These are phyloP conservation scores for Maudiozyma saulgeensis DNA, from an alignment of 805 yeast species.

Conservation along the genomic window DNA sequence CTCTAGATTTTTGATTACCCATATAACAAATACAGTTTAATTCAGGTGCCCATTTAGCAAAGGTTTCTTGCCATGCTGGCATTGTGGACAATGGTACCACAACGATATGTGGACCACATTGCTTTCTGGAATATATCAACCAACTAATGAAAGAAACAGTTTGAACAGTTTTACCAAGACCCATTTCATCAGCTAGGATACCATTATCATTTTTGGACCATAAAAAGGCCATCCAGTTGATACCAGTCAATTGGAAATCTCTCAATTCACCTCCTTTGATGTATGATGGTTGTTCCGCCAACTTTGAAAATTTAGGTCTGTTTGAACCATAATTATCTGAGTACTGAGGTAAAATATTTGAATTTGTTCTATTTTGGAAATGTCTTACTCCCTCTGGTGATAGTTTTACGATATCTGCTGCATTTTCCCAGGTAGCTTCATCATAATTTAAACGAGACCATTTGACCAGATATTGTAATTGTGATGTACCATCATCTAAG, in stretches of 20 bases:
- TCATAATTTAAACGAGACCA: constrained; percentile 93
- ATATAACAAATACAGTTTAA: constrained; percentile 84
- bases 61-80: constrained; percentile 99
- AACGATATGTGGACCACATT: constrained; percentile 93
- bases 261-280: constrained; percentile 86
- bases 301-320: constrained; percentile 85
- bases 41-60: constrained; percentile 96
- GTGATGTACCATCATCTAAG: constrained; percentile 45
- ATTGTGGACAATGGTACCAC: constrained; percentile 94
- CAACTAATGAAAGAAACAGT: constrained; percentile 91
- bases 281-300: constrained; percentile 77
- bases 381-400: constrained; percentile 79
- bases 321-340: constrained; percentile 66
- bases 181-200: constrained; percentile 97
- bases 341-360: constrained; percentile 74
- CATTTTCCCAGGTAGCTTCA: constrained; percentile 95
- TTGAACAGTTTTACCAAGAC: constrained; percentile 95
- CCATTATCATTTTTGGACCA: constrained; percentile 98
- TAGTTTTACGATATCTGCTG: constrained; percentile 70
- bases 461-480: constrained; percentile 75
- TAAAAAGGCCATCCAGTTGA: constrained; percentile 98
- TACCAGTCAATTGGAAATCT: constrained; percentile 95
- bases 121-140: constrained; percentile 91
- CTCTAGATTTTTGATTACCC: constrained; percentile 85
- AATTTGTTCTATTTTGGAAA: constrained; percentile 70